Evolutionary conservation across 108 stramenopile species (phyloP).

Genomic region (Schizochytrium sp.): DNA sequence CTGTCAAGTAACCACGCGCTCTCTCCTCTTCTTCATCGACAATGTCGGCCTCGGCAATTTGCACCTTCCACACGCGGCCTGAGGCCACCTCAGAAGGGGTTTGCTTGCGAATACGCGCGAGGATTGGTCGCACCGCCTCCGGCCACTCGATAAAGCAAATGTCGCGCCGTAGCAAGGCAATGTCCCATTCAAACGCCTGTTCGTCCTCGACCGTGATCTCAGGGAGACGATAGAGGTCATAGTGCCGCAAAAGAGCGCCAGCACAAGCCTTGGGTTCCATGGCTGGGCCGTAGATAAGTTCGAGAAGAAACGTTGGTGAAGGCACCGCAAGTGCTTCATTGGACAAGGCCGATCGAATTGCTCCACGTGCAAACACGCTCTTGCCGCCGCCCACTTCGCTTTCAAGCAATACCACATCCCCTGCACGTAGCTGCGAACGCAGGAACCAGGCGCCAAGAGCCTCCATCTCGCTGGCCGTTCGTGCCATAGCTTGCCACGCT

Average conservation of each 20-base stretch:
- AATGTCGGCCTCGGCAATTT: too few species aligned
- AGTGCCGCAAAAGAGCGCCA: not conserved
- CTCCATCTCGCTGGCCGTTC: not conserved
- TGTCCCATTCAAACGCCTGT: not conserved
- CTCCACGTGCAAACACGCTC: not conserved
- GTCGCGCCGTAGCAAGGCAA: not conserved
- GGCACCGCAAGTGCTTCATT: not conserved
- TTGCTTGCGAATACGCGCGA: not conserved
- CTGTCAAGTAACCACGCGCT: too few species aligned
- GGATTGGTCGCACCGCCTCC: not conserved
- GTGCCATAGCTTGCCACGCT: not conserved
- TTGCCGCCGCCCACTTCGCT: not conserved
- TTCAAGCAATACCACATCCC: not conserved
- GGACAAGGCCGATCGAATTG: not conserved
- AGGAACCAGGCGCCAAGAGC: not conserved
- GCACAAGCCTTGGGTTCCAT: not conserved
- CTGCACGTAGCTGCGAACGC: not conserved
- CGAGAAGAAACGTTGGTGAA: not conserved
- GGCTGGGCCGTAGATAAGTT: not conserved
- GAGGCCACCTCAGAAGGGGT: too few species aligned
- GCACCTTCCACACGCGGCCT: too few species aligned
- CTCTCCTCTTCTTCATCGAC: too few species aligned
- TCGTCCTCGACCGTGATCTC: not conserved
- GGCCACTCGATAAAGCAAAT: constrained; percentile 6
- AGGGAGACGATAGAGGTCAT: not conserved